Evolutionary conservation across 345 rosid genomes (phyloP), one percentile per base, ranked within the genome.

Genomic region (Rhodamnia rubescens): DNA sequence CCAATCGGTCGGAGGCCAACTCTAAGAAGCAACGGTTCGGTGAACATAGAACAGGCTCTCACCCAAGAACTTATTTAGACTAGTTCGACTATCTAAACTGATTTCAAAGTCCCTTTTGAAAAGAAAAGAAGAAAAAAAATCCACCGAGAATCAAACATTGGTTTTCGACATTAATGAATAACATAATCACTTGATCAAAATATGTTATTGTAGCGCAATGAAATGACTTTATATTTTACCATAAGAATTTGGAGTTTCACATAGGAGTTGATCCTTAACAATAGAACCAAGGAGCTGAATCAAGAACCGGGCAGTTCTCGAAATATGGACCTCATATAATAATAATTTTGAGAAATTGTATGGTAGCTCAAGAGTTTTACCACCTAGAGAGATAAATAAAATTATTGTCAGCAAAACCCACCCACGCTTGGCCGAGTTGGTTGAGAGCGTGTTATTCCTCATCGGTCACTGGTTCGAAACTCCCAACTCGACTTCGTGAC

Each of bases 91-190:
- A 4, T 61, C 8, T 29, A 14, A 16, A 3, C 27, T 11, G 40
- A 3, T 61, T 61, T 14, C 1, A 2, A 1, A 16, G 75, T 32
- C 5, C 32, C 2, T 64, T 32, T 8, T 0, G 3, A 14, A 0
- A 64, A 8, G 4, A 64, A 64, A 14, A 1, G 32, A 8, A 8
- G 32, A 64, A 14, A 1, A 64, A 8, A 8, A 64, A 64, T 1
- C 20, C 5, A 27, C 0, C 0, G 0, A 64, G 0, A 32, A 64
- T 32, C 3, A 0, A 32, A 64, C 3, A 1, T 1, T 5, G 11
- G 16, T 29, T 32, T 8, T 64, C 24, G 2, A 0, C 44, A 18
- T 64, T 16, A 16, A 8, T 64, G 3, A 16, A 32, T 8, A 64
- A 64, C 44, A 64, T 64, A 32, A 29, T 64, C 44, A 16, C 75